Conservation (phyloP, 495 filamentous ascomycete genomes). For the Talaromyces proteolyticus region DNA sequence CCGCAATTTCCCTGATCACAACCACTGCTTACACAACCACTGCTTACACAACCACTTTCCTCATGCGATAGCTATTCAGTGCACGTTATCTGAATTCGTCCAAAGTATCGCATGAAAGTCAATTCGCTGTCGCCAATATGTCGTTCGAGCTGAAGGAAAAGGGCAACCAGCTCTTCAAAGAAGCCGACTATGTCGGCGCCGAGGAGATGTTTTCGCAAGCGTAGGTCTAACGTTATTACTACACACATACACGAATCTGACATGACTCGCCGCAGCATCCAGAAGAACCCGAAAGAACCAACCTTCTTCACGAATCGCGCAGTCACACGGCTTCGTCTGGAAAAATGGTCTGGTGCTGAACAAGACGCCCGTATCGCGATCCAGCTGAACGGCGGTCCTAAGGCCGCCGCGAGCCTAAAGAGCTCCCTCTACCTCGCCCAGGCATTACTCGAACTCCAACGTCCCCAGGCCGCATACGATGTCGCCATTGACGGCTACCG, state of each 20-base stretch:
- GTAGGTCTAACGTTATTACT: no score
- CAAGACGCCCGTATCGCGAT: slow-evolving; percentile 73
- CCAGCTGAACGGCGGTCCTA: slow-evolving; percentile 47
- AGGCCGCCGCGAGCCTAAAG: slow-evolving; percentile 58
- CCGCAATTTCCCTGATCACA: no score
- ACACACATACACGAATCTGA: slow-evolving; percentile 20
- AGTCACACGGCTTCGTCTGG: slow-evolving; percentile 71
- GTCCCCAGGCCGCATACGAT: slow-evolving; percentile 68
- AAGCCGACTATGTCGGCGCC: slow-evolving; percentile 65
- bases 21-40: no score
- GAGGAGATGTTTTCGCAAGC: slow-evolving; percentile 82
- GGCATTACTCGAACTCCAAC: slow-evolving; percentile 68
- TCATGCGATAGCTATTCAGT: no score
- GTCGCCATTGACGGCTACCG: slow-evolving; percentile 70
- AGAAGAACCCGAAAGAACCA: slow-evolving; percentile 40
- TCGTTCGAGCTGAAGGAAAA: slow-evolving; percentile 38
- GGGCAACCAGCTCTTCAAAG: slow-evolving; percentile 51
- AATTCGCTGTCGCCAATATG: slow-evolving; percentile 16
- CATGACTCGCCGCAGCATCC: slow-evolving; percentile 26
- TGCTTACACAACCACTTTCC: no score
- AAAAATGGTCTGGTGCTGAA: slow-evolving; percentile 67
- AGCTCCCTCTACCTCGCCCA: slow-evolving; percentile 79
- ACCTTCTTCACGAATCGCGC: slow-evolving; percentile 78
- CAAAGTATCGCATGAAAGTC: no score
- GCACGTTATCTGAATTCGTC: no score